These are phyloP conservation scores for Nakaseomyces sp. DNA, from an alignment of 1,139 yeast species.

Conservation along the genomic window DNA sequence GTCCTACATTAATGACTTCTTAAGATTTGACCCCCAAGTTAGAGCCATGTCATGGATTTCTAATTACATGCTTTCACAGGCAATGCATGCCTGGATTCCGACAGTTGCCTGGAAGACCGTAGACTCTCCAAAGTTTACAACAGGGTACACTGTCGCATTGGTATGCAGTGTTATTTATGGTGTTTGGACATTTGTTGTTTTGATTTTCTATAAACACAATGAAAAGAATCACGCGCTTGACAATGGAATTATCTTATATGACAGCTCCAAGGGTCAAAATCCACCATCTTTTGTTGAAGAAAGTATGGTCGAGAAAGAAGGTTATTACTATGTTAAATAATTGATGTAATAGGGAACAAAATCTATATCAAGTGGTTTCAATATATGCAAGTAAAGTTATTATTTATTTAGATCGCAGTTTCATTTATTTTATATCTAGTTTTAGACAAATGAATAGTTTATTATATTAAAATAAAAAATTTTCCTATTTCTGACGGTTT, in stretches of 20 bases:
- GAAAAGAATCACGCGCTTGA: slow-evolving; percentile 46
- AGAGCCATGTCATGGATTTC: slow-evolving; percentile 34
- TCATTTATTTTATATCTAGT: too few relatives aligned
- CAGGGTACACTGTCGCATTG: slow-evolving; percentile 48
- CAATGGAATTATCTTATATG: slow-evolving; percentile 41
- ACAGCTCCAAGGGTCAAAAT: slow-evolving; percentile 22
- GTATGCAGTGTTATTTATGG: slow-evolving; percentile 42
- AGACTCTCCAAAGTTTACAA: slow-evolving; percentile 44
- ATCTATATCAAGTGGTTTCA: not conserved
- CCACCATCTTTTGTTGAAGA: slow-evolving; percentile 28
- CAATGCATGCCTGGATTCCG: slow-evolving; percentile 33
- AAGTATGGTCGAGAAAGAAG: slow-evolving; percentile 23
- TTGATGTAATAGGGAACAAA: not conserved
- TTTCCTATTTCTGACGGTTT: too few relatives aligned
- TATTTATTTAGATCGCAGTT: too few relatives aligned
- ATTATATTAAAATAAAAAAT: too few relatives aligned
- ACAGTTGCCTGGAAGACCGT: slow-evolving; percentile 46
- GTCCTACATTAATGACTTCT: slow-evolving; percentile 33
- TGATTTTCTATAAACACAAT: slow-evolving; percentile 49
- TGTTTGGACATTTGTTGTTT: slow-evolving; percentile 47
- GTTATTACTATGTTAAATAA: slow-evolving; percentile 22
- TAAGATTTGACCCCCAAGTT: slow-evolving; percentile 33
- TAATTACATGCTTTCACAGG: slow-evolving; percentile 32
- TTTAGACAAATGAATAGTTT: too few relatives aligned
- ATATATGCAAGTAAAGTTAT: not conserved